Conservation (phyloP, 106 monocot genomes). For the Apostasia ramifera region DNA sequence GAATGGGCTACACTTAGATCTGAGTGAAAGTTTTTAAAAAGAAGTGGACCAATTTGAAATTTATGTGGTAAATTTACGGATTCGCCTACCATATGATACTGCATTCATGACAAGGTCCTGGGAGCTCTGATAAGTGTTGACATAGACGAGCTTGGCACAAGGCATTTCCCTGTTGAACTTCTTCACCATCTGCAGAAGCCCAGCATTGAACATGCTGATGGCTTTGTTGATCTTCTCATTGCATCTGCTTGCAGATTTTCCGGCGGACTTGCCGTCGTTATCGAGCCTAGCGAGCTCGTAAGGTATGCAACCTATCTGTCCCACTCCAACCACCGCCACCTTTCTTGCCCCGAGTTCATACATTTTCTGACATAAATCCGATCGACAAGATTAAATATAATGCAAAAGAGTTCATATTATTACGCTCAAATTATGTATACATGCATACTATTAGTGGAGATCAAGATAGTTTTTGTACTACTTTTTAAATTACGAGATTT, state of each 20-base stretch:
- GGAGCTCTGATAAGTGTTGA: conserved; percentile 60
- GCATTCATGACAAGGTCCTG: conserved; percentile 54
- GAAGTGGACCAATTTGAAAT: too few relatives aligned
- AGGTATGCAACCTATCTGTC: conserved; percentile 87
- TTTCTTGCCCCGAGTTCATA: conserved; percentile 79
- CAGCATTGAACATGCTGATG: conserved; percentile 55
- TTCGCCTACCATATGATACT: conserved; percentile 30
- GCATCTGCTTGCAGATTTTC: conserved; percentile 19
- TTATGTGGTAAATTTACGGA: too few relatives aligned
- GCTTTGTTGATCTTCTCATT: conserved; percentile 60
- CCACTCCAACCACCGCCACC: conserved; percentile 43
- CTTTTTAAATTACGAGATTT: too few relatives aligned
- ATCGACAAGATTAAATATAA: background rate
- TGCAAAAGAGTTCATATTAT: too few relatives aligned
- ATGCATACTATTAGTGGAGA: too few relatives aligned
- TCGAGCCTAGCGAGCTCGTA: conserved; percentile 63
- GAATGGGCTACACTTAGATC: too few relatives aligned
- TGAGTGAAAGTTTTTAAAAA: too few relatives aligned
- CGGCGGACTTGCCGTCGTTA: background rate
- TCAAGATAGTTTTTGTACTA: too few relatives aligned
- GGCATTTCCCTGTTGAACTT: conserved; percentile 34
- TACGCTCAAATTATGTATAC: too few relatives aligned
- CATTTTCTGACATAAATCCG: conserved; percentile 27
- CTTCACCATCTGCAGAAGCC: conserved; percentile 42
- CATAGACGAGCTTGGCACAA: conserved; percentile 44